Percentiles rank a stretch among this genome's conserved stretches.
Conservation (phyloP, 208 protist species). For the Acanthamoeba triangularis region DNA sequence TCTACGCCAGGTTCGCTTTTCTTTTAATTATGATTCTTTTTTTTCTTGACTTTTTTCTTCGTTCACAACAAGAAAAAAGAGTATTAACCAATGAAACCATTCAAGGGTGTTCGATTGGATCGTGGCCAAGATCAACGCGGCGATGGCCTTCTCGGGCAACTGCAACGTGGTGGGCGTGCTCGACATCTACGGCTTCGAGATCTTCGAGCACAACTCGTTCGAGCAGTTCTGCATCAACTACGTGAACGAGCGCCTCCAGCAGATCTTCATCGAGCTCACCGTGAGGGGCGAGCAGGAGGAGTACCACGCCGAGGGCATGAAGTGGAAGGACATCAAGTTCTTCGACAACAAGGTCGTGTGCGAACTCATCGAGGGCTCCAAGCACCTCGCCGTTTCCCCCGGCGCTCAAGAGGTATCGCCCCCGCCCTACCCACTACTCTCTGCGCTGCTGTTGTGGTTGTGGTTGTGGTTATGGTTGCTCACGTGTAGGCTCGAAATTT, state of each 20-base stretch:
- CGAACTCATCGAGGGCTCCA: conserved; percentile 94
- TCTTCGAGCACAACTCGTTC: conserved; percentile 76
- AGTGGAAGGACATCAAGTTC: conserved; percentile 97
- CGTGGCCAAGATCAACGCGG: conserved; percentile 90
- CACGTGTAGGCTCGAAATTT: background rate
- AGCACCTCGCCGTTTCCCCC: conserved; percentile 45
- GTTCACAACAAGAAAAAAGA: background rate
- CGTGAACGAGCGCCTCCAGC: conserved; percentile 99
- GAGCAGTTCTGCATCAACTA: conserved; percentile 87
- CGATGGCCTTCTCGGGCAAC: conserved; percentile 92
- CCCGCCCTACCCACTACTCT: no score
- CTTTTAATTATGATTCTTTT: background rate
- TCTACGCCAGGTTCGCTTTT: conserved; percentile 98
- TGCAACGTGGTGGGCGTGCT: conserved; percentile 98
- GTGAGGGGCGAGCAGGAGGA: conserved; percentile 97
- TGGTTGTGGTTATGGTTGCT: no score
- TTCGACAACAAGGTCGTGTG: conserved; percentile 97
- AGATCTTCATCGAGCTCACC: conserved; percentile 99
- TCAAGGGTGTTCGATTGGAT: conserved; percentile 92
- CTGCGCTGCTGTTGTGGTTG: no score
- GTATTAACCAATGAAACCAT: conserved; percentile 92
- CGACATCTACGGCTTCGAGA: conserved; percentile 96
- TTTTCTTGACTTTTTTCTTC: conserved; percentile 70
- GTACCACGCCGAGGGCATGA: conserved; percentile 97
- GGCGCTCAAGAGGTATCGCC: background rate